phyloP scores from a whole-genome alignment of 352 stramenopile species.

The Halophytophthora polymorphica region DNA sequence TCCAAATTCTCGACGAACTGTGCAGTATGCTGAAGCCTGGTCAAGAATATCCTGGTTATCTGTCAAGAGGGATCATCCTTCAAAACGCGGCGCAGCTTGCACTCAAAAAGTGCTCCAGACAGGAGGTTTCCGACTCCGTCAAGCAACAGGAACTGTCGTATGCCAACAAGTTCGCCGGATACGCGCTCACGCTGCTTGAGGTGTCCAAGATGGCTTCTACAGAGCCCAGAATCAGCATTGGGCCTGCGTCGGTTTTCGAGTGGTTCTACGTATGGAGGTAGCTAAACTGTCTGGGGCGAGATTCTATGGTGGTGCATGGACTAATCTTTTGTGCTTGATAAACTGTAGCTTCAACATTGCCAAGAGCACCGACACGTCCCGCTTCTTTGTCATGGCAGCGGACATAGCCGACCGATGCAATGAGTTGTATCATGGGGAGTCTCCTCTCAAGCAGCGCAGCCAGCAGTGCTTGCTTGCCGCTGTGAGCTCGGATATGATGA shows the following conservation, averaged over 20 bases:
- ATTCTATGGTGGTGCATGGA: background rate
- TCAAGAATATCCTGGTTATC: constrained; percentile 4
- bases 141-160: constrained; percentile 17
- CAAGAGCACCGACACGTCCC: constrained; percentile 45
- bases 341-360: constrained; percentile 63
- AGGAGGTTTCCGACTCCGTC: constrained; percentile 2
- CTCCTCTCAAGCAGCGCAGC: constrained; percentile 28
- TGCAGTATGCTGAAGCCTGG: constrained; percentile 19
- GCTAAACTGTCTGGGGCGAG: background rate
- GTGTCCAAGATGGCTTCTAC: constrained; percentile 8
- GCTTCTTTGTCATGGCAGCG: constrained; percentile 56
- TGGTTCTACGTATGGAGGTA: constrained; percentile 84
- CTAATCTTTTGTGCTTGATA: constrained; percentile 1
- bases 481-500: constrained; percentile 50
- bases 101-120: constrained; percentile 25
- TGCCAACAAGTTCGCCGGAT: constrained; percentile 38
- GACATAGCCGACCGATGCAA: constrained; percentile 47
- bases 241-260: constrained; percentile 47
- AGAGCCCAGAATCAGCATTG: constrained; percentile 13
- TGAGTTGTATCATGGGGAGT: constrained; percentile 37
- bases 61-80: constrained; percentile 42
- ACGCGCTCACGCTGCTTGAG: constrained; percentile 37
- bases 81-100: constrained; percentile 73
- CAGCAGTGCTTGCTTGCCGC: constrained; percentile 55
- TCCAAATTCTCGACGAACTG: constrained; percentile 59